Base-by-base conservation (phyloP, 345 rosid genomes). In the Eucalyptus guilfoylei region DNA sequence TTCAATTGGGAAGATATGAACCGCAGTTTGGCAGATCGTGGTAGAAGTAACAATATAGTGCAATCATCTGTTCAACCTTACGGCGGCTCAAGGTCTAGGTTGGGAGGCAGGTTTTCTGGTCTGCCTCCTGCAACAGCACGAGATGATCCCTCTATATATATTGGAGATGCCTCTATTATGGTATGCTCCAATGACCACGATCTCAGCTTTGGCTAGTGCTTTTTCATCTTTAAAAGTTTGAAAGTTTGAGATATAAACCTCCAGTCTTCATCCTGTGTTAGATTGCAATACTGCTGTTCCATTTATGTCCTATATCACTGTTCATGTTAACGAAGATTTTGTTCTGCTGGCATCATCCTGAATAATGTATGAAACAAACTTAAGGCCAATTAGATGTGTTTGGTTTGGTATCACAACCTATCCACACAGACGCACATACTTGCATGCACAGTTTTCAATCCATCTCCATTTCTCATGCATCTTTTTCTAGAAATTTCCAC, bases 1-100 rank as follows among this genome's bases (percentile, higher is more conserved):
- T 98, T 96, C 92, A 97, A 98, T 90, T 98, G 99, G 99, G 99
- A 97, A 92, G 99, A 97, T 91, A 98, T 98, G 99, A 98, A 94
- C 94, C 99, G 99, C 88, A 95, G 98, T 42, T 92, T 95, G 90
- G 92, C 90, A 85, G 97, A 96, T 86, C 94, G 91, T 87, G 91
- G 92, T 89, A 90, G 95, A 93, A 91, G 88, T 86, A 94, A 91
- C 92, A 94, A 93, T 87, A 90, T 91, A 80, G 88, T 94, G 89
- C 89, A 94, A 49, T 92, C 95, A 89, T 93, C 97, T 62, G 90
- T 86, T 89, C 93, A 92, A 87, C 89, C 94, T 88, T 80, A 92
- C 89, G 94, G 94, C 89, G 93, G 89, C 87, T 88, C 87, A 90
- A 92, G 93, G 90, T 87, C 90, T 90, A 95, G 95, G 92, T 91